phyloP scores from a whole-genome alignment of 306 rosid species.

The Trifolium pratense region DNA sequence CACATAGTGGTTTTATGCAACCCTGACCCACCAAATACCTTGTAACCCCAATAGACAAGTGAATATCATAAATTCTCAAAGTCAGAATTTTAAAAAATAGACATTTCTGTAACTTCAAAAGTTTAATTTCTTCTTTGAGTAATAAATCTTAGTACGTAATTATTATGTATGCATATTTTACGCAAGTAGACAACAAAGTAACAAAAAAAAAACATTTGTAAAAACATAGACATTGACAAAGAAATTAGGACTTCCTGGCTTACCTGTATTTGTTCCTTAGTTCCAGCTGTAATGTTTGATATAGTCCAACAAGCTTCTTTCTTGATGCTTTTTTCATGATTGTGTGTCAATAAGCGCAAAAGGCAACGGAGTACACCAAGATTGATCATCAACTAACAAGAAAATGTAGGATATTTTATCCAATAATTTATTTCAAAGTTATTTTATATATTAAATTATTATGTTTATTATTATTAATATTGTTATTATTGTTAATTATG shows the following conservation, averaged over 20 bases:
- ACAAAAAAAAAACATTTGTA: not conserved
- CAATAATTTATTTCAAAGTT: too few species aligned
- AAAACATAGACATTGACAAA: constrained; percentile 1
- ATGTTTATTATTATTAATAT: too few species aligned
- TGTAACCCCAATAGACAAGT: constrained; percentile 38
- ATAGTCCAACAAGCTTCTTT: constrained; percentile 94
- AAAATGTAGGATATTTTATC: too few species aligned
- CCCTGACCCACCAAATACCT: constrained; percentile 76
- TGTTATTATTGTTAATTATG: too few species aligned
- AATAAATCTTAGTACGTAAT: too few species aligned
- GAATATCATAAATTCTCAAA: not conserved
- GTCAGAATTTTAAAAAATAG: not conserved
- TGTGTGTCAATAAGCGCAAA: constrained; percentile 68
- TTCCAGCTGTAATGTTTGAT: constrained; percentile 88
- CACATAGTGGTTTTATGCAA: constrained; percentile 85
- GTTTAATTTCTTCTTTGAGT: not conserved
- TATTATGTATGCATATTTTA: too few species aligned
- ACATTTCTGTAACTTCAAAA: not conserved
- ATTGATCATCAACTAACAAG: constrained; percentile 42
- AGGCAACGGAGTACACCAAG: constrained; percentile 77
- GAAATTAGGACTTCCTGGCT: not conserved
- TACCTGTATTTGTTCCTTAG: constrained; percentile 85
- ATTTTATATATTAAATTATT: too few species aligned
- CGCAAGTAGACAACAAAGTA: too few species aligned
- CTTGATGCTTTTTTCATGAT: constrained; percentile 78